phyloP scores from a whole-genome alignment of 257 asterid species.

The Jacaranda copaia region DNA sequence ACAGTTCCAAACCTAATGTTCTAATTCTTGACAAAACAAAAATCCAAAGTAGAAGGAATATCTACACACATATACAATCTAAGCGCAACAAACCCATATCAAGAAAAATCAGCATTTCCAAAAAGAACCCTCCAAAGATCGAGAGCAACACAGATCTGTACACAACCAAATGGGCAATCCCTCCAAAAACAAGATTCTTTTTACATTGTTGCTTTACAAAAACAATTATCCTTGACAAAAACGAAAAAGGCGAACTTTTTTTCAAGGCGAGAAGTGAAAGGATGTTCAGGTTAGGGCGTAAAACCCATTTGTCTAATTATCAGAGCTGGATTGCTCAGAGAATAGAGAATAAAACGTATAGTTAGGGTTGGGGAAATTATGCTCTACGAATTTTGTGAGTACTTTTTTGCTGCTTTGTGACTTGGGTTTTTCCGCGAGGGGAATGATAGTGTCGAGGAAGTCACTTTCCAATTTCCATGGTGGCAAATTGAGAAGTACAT shows the following conservation, averaged over 20 bases:
- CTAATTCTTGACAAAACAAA: not conserved
- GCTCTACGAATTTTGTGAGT: not conserved
- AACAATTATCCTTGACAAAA: not conserved
- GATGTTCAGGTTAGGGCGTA: not conserved
- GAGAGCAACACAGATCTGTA: constrained; percentile 32
- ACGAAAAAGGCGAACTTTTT: not conserved
- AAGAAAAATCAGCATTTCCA: constrained; percentile 3
- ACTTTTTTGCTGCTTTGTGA: not conserved
- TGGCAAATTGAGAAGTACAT: not conserved
- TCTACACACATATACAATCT: constrained; percentile 17
- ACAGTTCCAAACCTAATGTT: constrained; percentile 12
- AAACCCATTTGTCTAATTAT: not conserved
- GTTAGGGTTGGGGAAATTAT: not conserved
- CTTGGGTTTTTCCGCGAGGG: constrained; percentile 33
- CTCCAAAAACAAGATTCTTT: not conserved
- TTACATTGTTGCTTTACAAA: constrained; percentile 13
- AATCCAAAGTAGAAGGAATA: not conserved
- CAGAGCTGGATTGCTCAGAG: not conserved
- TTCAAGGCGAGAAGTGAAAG: not conserved
- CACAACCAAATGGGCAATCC: not conserved
- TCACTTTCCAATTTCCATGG: constrained; percentile 36
- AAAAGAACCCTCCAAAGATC: constrained; percentile 21
- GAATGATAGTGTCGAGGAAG: constrained; percentile 10
- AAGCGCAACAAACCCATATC: constrained; percentile 25
- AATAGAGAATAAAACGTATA: not conserved